Evolutionary conservation across 495 filamentous ascomycete species (phyloP), one percentile per base, ranked within the genome.

Genomic region (Clavariopsis aquatica): DNA sequence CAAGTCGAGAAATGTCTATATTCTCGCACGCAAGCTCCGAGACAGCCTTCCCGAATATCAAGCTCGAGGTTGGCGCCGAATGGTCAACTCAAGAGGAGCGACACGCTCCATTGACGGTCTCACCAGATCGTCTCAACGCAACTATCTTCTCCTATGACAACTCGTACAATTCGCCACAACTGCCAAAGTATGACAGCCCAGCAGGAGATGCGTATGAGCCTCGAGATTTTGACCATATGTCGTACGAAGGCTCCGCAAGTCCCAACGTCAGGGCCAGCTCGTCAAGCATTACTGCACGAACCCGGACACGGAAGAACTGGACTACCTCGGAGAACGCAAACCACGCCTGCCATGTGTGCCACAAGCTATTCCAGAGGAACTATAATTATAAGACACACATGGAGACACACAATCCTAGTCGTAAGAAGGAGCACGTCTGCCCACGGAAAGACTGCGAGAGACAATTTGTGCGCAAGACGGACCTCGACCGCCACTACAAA

Each of bases 361-460:
- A 87, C 23, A 87, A 86, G 76, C 81, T 86, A 8, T 98, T 97
- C 73, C 90, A 90, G 63, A 78, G 93, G 55, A 89, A 85, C 71
- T 97, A 93, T 77, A 98, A 98, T 77, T 91, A 88, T 75, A 91
- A 89, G 71, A 87, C 90, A 57, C 93, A 98, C 75, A 82, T 94
- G 81, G 91, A 94, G 71, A 93, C 85, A 8, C 93, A 98, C 76
- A 86, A 96, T 74, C 88, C 92, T 1, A 83, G 81, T 52, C 80
- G 85, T 54, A 85, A 84, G 65, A 87, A 88, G 69, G 85, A 85
- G 0, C 87, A 90, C 74, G 77, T 80, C 4, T 98, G 93, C 75
- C 75, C 73, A 13, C 75, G 83, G 36, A 73, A 82, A 49, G 78
- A 84, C 63, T 94, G 89, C 79, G 81, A 77, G 69, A 89, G 88